Conservation (phyloP, 2,329 filamentous ascomycete genomes). For the Pseudopithomyces chartarum region DNA sequence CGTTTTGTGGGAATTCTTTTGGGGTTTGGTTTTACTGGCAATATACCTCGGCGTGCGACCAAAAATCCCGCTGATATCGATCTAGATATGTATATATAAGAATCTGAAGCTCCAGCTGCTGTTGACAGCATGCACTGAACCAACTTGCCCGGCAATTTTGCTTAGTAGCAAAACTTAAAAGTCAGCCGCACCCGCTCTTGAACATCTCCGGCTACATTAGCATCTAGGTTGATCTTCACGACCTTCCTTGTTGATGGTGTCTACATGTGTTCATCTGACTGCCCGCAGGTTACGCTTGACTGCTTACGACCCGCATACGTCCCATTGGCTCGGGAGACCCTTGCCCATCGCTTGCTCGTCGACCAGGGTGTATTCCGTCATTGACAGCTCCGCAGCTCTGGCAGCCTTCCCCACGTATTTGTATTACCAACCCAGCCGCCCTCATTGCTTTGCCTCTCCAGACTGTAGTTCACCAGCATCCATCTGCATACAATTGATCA, state of each 20-base stretch:
- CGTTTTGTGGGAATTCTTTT: background rate
- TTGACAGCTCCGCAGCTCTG: conserved; percentile 1
- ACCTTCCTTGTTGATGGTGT: background rate
- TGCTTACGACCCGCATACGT: background rate
- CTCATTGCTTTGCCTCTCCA: background rate
- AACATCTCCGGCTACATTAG: background rate
- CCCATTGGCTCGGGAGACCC: background rate
- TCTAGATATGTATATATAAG: background rate
- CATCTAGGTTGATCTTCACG: background rate
- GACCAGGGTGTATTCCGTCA: conserved; percentile 5
- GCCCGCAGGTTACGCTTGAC: background rate
- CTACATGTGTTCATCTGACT: background rate
- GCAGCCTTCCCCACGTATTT: background rate
- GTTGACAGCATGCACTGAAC: background rate
- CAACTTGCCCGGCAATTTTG: background rate
- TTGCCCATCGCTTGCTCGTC: background rate
- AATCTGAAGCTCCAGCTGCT: background rate
- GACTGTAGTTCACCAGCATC: no score
- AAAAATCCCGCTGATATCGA: background rate
- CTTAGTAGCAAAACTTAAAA: background rate
- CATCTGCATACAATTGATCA: no score
- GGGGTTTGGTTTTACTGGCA: background rate
- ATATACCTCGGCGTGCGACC: conserved; percentile 7
- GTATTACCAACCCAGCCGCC: conserved; percentile 1
- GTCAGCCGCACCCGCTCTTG: background rate